A percentile compares a stretch with the other conserved stretches of the same genome.
Evolutionary conservation across 2,329 filamentous ascomycete species (phyloP).

Genomic region (Whalleya microplaca): DNA sequence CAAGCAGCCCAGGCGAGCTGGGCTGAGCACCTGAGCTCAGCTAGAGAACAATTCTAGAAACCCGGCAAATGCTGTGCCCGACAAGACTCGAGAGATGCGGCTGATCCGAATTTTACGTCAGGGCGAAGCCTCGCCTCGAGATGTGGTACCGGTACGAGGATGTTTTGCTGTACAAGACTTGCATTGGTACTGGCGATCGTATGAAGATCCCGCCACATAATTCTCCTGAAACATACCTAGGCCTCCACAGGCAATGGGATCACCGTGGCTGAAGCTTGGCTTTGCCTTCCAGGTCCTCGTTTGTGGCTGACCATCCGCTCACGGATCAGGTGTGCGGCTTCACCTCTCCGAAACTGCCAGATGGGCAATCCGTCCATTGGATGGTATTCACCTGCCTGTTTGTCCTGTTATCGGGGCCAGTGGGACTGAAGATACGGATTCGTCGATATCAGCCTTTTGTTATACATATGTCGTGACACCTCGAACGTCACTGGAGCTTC

Average conservation of each 20-base stretch:
- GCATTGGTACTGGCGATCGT: constrained; percentile 30
- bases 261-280: constrained; percentile 22
- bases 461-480: constrained; percentile 27
- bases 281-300: constrained; percentile 19
- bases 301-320: constrained; percentile 9
- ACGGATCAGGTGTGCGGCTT: constrained; percentile 29
- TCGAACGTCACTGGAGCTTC: constrained; percentile 26
- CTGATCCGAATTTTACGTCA: constrained; percentile 27
- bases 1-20: background rate
- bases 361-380: constrained; percentile 24
- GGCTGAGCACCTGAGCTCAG: constrained; percentile 15
- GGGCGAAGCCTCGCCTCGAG: constrained; percentile 21
- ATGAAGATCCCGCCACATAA: constrained; percentile 22
- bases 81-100: constrained; percentile 21
- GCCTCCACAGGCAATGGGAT: constrained; percentile 11
- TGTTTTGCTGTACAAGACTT: constrained; percentile 19
- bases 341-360: constrained; percentile 33
- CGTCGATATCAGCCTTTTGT: constrained; percentile 29
- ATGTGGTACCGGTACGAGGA: constrained; percentile 18
- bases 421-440: constrained; percentile 18
- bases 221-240: constrained; percentile 33
- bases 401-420: constrained; percentile 7
- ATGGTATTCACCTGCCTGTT: constrained; percentile 11
- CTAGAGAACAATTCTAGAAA: constrained; percentile 24
- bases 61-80: constrained; percentile 13